These are phyloP conservation scores for Leccinum subrobustum DNA, from an alignment of 1,284 basidiomycete genomes.

Conservation along the genomic window DNA sequence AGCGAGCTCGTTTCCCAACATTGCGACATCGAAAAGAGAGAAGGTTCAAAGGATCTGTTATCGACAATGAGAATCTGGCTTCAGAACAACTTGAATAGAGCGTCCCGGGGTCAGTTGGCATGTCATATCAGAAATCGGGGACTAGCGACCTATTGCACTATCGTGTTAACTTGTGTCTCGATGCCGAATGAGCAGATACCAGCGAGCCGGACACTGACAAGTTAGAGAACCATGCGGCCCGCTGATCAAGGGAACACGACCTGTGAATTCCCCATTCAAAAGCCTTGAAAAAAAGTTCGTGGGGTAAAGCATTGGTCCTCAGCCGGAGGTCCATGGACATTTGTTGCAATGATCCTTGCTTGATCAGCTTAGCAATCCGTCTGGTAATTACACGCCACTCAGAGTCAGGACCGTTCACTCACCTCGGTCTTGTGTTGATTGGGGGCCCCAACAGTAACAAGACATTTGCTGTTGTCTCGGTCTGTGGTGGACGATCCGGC, in stretches of 20 bases:
- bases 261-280: no score
- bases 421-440: background rate
- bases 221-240: background rate
- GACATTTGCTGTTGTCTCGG: background rate
- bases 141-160: background rate
- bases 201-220: background rate
- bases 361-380: background rate
- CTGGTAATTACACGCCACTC: background rate
- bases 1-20: background rate
- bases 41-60: background rate
- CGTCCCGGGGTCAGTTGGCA: background rate
- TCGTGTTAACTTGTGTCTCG: background rate
- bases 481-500: background rate
- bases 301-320: background rate
- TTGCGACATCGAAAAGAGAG: background rate
- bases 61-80: background rate
- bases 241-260: background rate
- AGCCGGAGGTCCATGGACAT: background rate
- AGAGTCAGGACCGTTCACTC: background rate
- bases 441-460: no score
- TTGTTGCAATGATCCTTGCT: background rate
- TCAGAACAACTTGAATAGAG: background rate
- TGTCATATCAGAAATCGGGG: background rate
- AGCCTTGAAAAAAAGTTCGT: no score
- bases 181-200: background rate